Percentiles rank a stretch among this genome's conserved stretches.
phyloP scores from a whole-genome alignment of 2,329 filamentous ascomycete species.

The Fusarium sp. region DNA sequence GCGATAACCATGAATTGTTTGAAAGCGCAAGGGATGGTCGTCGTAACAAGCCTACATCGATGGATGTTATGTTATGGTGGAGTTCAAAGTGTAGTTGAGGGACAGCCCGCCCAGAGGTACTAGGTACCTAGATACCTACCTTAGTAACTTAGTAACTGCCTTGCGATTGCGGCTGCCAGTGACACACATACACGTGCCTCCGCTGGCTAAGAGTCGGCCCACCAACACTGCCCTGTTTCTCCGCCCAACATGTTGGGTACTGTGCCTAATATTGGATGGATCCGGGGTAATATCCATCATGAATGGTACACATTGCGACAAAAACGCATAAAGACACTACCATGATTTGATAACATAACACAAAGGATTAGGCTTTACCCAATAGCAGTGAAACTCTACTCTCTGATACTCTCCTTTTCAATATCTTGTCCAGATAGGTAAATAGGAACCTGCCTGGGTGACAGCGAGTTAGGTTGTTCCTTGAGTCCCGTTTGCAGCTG shows the following conservation, averaged over 20 bases:
- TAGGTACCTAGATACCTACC: too few species aligned
- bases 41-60: conserved; percentile 30
- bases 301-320: background rate
- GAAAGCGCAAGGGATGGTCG: conserved; percentile 17
- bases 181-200: conserved; percentile 45
- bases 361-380: background rate
- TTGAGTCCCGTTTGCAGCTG: background rate
- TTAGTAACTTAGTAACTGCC: conserved; percentile 1
- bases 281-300: background rate
- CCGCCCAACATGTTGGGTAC: background rate
- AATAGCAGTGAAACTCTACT: background rate
- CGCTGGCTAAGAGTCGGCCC: conserved; percentile 20
- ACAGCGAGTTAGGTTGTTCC: background rate
- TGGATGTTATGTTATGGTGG: conserved; percentile 22
- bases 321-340: background rate
- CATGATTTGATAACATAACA: background rate
- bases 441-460: background rate
- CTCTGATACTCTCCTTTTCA: background rate
- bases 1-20: conserved; percentile 14
- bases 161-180: conserved; percentile 35
- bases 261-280: conserved; percentile 3
- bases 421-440: background rate
- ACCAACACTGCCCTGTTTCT: conserved; percentile 40
- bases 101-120: background rate
- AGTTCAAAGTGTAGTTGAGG: conserved; percentile 31